A percentile compares a stretch with the other conserved stretches of the same genome.
Conservation (phyloP, 1,284 basidiomycete species). For the Singerocomus inundabilis region DNA sequence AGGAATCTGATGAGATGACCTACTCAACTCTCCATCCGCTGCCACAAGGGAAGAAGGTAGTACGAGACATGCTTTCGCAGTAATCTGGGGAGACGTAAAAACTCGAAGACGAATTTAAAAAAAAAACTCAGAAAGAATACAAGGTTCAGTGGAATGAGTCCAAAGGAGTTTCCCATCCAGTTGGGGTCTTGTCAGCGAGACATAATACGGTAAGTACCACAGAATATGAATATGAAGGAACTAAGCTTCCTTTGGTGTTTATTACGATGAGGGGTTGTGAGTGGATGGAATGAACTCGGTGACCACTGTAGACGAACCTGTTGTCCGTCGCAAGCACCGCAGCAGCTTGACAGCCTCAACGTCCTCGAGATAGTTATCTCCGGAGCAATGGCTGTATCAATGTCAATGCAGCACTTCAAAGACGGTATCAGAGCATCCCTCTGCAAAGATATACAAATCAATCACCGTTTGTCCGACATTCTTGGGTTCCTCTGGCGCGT, state of each 20-base stretch:
- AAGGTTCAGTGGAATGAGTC: slow-evolving; percentile 16
- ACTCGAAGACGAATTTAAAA: slow-evolving; percentile 15
- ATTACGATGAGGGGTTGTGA: background rate
- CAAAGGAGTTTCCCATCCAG: slow-evolving; percentile 16
- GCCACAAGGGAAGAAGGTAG: slow-evolving; percentile 21
- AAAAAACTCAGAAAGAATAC: slow-evolving; percentile 6
- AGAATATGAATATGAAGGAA: background rate
- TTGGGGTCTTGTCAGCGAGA: slow-evolving; percentile 22
- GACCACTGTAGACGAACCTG: slow-evolving; percentile 7
- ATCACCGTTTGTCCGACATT: slow-evolving; percentile 20
- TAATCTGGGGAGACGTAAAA: slow-evolving; percentile 17
- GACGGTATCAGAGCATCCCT: slow-evolving; percentile 1
- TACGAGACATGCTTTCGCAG: slow-evolving; percentile 17
- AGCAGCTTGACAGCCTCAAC: slow-evolving; percentile 22
- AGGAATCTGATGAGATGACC: background rate
- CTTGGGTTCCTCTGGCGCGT: slow-evolving; percentile 17
- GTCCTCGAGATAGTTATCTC: slow-evolving; percentile 27
- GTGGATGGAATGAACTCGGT: background rate
- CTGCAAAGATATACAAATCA: background rate
- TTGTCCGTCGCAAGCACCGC: slow-evolving; percentile 25
- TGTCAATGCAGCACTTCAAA: slow-evolving; percentile 21
- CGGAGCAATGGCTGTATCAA: slow-evolving; percentile 13
- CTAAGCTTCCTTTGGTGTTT: background rate
- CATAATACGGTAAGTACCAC: slow-evolving; percentile 14
- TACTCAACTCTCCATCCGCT: slow-evolving; percentile 7